A percentile compares a stretch with the other conserved stretches of the same genome.
Evolutionary conservation across 2,329 filamentous ascomycete genomes (phyloP).

Genomic region (Aurifilum marmelostoma): DNA sequence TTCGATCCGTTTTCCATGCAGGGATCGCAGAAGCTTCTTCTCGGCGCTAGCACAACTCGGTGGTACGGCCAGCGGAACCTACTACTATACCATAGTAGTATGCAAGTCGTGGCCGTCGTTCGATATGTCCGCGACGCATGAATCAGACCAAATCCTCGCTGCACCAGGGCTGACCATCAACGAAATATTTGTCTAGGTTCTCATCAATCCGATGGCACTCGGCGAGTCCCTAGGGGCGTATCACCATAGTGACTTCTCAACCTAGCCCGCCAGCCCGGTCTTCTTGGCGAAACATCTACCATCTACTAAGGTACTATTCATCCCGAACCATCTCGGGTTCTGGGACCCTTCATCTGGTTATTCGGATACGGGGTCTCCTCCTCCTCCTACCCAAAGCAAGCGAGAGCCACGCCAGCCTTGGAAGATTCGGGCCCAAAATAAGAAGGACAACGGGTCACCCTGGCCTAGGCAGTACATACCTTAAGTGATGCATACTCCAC

Average conservation of each 20-base stretch:
- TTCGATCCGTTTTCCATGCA: constrained; percentile 33
- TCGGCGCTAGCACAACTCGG: constrained; percentile 9
- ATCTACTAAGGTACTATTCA: background rate
- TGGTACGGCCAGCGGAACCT: background rate
- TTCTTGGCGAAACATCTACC: background rate
- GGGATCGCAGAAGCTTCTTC: constrained; percentile 33
- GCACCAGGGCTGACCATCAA: background rate
- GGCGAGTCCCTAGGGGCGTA: constrained; percentile 3
- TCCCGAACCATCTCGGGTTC: background rate
- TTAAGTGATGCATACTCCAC: constrained; percentile 3
- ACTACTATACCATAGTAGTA: background rate
- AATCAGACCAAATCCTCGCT: constrained; percentile 2
- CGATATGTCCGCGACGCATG: constrained; percentile 16
- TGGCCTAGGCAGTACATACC: background rate
- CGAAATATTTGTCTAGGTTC: background rate
- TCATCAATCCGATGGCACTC: background rate
- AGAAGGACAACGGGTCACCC: background rate
- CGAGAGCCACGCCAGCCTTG: background rate
- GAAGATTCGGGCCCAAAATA: background rate
- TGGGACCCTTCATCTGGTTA: background rate
- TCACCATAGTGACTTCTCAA: background rate
- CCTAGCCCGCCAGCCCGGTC: background rate
- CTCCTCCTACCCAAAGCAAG: background rate
- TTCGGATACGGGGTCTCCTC: background rate
- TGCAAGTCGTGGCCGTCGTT: background rate